These are phyloP conservation scores for Hypoxylon perforatum DNA, from an alignment of 495 filamentous ascomycete genomes.

Conservation along the genomic window DNA sequence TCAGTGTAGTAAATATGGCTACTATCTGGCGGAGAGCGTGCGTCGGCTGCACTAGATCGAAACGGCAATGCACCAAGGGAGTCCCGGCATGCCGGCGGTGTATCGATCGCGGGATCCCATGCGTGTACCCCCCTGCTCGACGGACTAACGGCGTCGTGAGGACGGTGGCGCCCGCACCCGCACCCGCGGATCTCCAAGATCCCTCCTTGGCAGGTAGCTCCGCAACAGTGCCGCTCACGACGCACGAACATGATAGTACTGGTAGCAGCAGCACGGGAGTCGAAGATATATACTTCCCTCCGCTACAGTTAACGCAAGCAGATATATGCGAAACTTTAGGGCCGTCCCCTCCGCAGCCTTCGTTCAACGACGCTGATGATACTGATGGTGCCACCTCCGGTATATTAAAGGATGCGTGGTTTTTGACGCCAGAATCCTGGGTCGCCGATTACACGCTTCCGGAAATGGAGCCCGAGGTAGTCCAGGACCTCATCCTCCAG, in stretches of 20 bases:
- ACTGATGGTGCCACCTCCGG: neutral
- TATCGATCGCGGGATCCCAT: slow-evolving; percentile 23
- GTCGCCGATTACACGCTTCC: slow-evolving; percentile 13
- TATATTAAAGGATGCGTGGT: slow-evolving; percentile 26
- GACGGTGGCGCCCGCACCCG: slow-evolving; percentile 10
- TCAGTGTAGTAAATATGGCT: neutral
- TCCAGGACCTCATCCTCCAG: slow-evolving; percentile 17
- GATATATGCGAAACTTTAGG: slow-evolving; percentile 1
- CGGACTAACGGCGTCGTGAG: neutral
- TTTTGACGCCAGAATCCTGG: slow-evolving; percentile 39
- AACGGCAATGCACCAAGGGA: slow-evolving; percentile 44
- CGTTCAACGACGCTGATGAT: neutral
- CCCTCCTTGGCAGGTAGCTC: neutral
- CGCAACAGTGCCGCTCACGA: slow-evolving; percentile 4
- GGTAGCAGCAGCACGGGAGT: neutral
- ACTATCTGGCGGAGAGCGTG: slow-evolving; percentile 40
- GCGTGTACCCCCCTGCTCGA: slow-evolving; percentile 38
- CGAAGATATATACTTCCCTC: slow-evolving; percentile 3
- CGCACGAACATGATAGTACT: neutral
- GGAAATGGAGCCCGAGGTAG: neutral
- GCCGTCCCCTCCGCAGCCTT: neutral
- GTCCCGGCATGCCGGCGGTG: slow-evolving; percentile 41
- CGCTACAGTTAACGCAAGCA: slow-evolving; percentile 15
- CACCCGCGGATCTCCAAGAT: slow-evolving; percentile 1
- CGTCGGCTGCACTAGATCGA: slow-evolving; percentile 39